Evolutionary conservation across 2,329 filamentous ascomycete species (phyloP), one percentile per base, ranked within the genome.

Genomic region (Gaeumannomyces sp.): DNA sequence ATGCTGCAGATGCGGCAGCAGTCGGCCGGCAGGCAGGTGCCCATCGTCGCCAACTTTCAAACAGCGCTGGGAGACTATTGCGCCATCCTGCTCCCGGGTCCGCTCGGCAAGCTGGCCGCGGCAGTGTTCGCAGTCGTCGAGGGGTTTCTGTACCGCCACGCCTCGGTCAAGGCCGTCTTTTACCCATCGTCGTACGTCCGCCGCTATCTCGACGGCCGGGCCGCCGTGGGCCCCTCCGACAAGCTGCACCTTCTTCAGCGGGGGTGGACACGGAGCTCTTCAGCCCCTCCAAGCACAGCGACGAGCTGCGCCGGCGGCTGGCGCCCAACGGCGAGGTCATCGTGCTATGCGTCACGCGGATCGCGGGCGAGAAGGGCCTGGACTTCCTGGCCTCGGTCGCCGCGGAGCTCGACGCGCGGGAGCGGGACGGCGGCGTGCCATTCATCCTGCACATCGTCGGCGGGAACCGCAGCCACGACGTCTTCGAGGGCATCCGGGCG

Each of bases 281-380:
- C 76, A 78, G 83, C 64, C 87, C 88, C 0, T 71, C 67, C 0
- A 80, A 79, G 64, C 77, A 83, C 60, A 85, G 80, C 68, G 78
- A 83, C 7, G 72, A 75, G 4, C 80, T 87, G 65, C 80, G 87
- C 22, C 76, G 73, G 11, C 69, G 80, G 62, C 78, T 90, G 31
- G 86, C 86, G 0, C 86, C 86, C 0, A 80, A 84, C 62, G 84
- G 83, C 56, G 86, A 90, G 72, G 78, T 87, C 66, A 83, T 91
- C 60, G 81, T 91, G 31, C 80, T 89, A 64, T 89, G 84, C 45
- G 87, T 90, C 13, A 87, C 86, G 4, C 83, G 88, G 35, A 78
- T 91, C 29, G 88, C 88, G 0, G 86, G 86, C 1, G 89, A 91
- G 72, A 91, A 91, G 71, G 88, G 88, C 0, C 90, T 90, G 70